Conservation (phyloP, 1,284 basidiomycete genomes). For the Apiotrichum laibachii region DNA sequence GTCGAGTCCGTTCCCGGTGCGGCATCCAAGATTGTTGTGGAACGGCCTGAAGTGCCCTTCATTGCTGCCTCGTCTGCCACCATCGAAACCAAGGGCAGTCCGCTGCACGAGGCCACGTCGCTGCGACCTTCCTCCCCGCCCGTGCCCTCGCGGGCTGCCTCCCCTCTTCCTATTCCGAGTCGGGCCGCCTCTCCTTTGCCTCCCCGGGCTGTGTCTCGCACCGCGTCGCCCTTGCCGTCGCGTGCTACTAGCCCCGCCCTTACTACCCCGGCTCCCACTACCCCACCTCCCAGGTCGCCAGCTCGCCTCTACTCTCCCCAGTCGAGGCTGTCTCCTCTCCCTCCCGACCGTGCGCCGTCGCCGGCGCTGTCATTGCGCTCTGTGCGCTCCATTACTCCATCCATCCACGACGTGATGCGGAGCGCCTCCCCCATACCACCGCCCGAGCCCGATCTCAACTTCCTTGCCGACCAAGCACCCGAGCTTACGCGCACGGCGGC, state of each 20-base stretch:
- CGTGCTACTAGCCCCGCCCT: not conserved
- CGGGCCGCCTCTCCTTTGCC: too few relatives aligned
- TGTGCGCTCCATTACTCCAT: too few relatives aligned
- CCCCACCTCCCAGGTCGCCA: too few relatives aligned
- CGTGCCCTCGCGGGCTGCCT: too few relatives aligned
- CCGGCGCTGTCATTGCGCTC: too few relatives aligned
- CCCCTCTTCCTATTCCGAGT: too few relatives aligned
- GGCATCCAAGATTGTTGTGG: not conserved
- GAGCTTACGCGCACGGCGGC: not conserved
- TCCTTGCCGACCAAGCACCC: not conserved
- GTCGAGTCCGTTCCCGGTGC: not conserved
- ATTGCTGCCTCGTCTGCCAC: not conserved
- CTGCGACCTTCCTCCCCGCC: not conserved
- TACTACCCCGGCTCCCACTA: too few relatives aligned
- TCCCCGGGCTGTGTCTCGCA: too few relatives aligned
- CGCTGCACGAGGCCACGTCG: not conserved
- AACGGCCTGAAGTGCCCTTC: not conserved
- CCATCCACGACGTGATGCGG: not conserved
- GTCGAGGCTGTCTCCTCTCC: too few relatives aligned
- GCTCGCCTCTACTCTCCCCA: too few relatives aligned
- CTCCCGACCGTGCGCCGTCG: too few relatives aligned
- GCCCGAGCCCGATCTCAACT: not conserved
- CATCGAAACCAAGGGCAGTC: not conserved
- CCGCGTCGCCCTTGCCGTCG: too few relatives aligned
- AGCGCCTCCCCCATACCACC: not conserved